Evolutionary conservation across 2,329 filamentous ascomycete genomes (phyloP), one percentile per base, ranked within the genome.

Genomic region (Ambrosiella beaveri): DNA sequence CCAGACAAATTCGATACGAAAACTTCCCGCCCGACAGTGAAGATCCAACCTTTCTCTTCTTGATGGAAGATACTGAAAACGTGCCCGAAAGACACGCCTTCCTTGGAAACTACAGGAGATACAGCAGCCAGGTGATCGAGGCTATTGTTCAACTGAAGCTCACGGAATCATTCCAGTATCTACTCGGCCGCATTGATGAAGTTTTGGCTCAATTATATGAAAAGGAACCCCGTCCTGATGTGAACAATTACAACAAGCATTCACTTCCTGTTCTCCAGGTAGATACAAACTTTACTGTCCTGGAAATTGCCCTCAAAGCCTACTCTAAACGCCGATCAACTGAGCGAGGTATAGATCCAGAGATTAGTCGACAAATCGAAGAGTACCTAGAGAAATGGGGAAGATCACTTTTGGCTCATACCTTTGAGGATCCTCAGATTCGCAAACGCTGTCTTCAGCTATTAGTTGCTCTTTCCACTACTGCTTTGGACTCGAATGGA

Each of bases 21-120:
- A 83, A 79, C 62, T 73, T 97, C 1, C 87, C 89, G 0, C 83
- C 91, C 62, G 86, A 95, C 62, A 85, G 84, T 0, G 80, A 87
- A 52, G 84, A 96, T 64, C 77, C 86, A 1, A 90, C 86, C 0
- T 79, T 89, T 60, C 74, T 88, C 9, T 93, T 95, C 63, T 75
- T 98, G 1, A 77, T 89, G 65, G 90, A 97, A 66, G 93, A 98
- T 66, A 94, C 95, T 58, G 93, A 98, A 66, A 97, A 91, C 0
- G 75, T 91, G 17, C 93, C 93, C 0, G 93, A 98, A 68, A 80
- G 89, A 27, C 93, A 98, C 70, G 88, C 89, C 0, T 98, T 98
- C 68, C 77, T 97, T 9, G 89, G 91, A 3, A 97, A 98, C 66
- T 98, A 98, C 68, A 79, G 93, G 44, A 80, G 93, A 60, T 97